Conservation (phyloP, 2,329 filamentous ascomycete species). For the Helotiales sp. region DNA sequence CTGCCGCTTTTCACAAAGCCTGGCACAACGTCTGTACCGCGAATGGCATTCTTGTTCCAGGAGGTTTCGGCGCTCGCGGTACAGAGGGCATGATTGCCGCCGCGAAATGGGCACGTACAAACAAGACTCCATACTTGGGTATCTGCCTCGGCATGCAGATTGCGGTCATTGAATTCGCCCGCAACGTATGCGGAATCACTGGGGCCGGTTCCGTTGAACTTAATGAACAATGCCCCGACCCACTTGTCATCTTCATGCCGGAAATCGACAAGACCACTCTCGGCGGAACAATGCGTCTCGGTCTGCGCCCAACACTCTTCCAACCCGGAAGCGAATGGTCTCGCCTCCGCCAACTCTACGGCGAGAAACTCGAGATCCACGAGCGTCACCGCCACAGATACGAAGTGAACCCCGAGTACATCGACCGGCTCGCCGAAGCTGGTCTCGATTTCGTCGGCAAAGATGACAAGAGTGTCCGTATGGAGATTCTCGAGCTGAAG, state of each 20-base stretch:
- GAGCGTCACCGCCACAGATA: conserved; percentile 90
- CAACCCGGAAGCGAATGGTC: conserved; percentile 78
- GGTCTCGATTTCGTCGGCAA: conserved; percentile 81
- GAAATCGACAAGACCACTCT: conserved; percentile 78
- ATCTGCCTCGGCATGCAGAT: conserved; percentile 80
- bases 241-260: conserved; percentile 86
- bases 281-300: conserved; percentile 87
- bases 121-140: conserved; percentile 82
- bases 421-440: conserved; percentile 68
- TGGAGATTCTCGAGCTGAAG: conserved; percentile 83
- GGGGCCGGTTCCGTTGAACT: conserved; percentile 44
- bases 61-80: conserved; percentile 73
- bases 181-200: conserved; percentile 71
- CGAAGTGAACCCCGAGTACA: conserved; percentile 83
- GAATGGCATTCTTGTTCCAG: conserved; percentile 62
- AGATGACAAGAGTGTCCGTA: conserved; percentile 76
- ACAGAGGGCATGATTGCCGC: conserved; percentile 89
- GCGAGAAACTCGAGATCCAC: conserved; percentile 56
- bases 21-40: conserved; percentile 82
- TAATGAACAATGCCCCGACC: conserved; percentile 40
- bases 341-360: conserved; percentile 77
- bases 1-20: conserved; percentile 79
- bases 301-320: conserved; percentile 75
- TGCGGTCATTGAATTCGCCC: conserved; percentile 86
- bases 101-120: conserved; percentile 84